A percentile compares a stretch with the other conserved stretches of the same genome.
Evolutionary conservation across 1,284 basidiomycete genomes (phyloP).

Genomic region (Ustilago esculenta): DNA sequence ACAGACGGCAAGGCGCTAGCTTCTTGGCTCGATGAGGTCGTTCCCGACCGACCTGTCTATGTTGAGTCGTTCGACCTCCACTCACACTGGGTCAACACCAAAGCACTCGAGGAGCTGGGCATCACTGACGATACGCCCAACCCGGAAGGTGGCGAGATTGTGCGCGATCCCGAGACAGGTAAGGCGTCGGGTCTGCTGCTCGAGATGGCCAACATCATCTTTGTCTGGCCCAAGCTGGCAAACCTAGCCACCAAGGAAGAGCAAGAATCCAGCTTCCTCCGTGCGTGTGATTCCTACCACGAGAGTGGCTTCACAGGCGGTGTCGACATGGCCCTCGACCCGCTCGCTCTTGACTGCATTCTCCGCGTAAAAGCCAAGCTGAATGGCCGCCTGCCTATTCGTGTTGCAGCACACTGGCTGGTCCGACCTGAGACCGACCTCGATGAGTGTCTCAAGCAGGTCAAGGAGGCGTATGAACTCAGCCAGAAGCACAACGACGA

Average conservation of each 20-base stretch:
- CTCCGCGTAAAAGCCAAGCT: slow-evolving; percentile 25
- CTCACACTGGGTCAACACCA: slow-evolving; percentile 43
- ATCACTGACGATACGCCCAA: slow-evolving; percentile 34
- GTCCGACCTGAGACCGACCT: slow-evolving; percentile 21
- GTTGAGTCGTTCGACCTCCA: slow-evolving; percentile 41
- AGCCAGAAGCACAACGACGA: slow-evolving; percentile 35
- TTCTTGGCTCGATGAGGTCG: slow-evolving; percentile 35
- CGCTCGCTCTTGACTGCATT: slow-evolving; percentile 27
- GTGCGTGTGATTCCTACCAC: slow-evolving; percentile 34
- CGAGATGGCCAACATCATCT: slow-evolving; percentile 40
- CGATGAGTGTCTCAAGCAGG: slow-evolving; percentile 24
- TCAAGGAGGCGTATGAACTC: slow-evolving; percentile 31
- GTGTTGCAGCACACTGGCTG: slow-evolving; percentile 44
- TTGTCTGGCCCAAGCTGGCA: slow-evolving; percentile 34
- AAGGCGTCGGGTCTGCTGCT: slow-evolving; percentile 36
- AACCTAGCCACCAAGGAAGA: slow-evolving; percentile 22
- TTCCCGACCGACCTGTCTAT: slow-evolving; percentile 42
- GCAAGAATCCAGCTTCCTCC: slow-evolving; percentile 26
- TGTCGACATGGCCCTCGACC: slow-evolving; percentile 41
- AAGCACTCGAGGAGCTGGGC: slow-evolving; percentile 41
- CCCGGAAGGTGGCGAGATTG: slow-evolving; percentile 43
- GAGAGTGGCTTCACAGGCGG: slow-evolving; percentile 40
- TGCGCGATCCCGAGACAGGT: slow-evolving; percentile 28
- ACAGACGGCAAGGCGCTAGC: slow-evolving; percentile 33
- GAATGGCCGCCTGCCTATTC: slow-evolving; percentile 32